Conservation (phyloP, 441 rosid genomes). For the Raphanus hybrid region DNA sequence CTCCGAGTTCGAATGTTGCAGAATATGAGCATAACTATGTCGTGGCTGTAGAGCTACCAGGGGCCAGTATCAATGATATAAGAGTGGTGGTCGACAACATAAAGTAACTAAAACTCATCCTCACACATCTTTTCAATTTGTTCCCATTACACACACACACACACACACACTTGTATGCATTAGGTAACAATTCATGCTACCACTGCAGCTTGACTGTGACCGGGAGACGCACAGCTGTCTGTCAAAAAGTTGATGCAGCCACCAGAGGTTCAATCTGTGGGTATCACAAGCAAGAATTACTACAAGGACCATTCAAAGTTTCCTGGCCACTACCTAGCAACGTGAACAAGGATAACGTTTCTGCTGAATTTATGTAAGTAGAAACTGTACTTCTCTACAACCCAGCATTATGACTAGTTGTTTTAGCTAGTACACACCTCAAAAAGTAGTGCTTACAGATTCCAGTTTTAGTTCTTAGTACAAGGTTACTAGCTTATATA, state of each 20-base stretch:
- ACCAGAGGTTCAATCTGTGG: conserved; percentile 39
- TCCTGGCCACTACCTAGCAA: conserved; percentile 72
- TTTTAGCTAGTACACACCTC: conserved; percentile 3
- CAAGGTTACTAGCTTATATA: not conserved
- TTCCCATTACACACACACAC: not conserved
- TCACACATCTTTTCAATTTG: not conserved
- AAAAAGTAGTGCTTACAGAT: not conserved
- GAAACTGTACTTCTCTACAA: conserved; percentile 19
- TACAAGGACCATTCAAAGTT: conserved; percentile 62
- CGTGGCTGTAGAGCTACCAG: conserved; percentile 76
- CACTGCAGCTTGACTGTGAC: conserved; percentile 63
- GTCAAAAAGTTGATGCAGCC: conserved; percentile 28
- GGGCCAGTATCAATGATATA: conserved; percentile 63
- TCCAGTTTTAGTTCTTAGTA: not conserved
- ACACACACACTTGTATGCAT: conserved; percentile 9
- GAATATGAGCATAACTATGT: conserved; percentile 60
- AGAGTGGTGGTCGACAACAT: conserved; percentile 73
- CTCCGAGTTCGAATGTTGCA: conserved; percentile 69
- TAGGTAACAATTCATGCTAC: not conserved
- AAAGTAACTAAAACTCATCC: conserved; percentile 46
- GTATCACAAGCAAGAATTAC: conserved; percentile 63
- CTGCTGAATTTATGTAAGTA: conserved; percentile 79
- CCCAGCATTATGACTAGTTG: not conserved
- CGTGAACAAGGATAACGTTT: conserved; percentile 62
- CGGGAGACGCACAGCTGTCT: conserved; percentile 54